Percentiles rank a stretch among this genome's conserved stretches.
phyloP scores from a whole-genome alignment of 306 rosid genomes.

The Rosa chinensis region DNA sequence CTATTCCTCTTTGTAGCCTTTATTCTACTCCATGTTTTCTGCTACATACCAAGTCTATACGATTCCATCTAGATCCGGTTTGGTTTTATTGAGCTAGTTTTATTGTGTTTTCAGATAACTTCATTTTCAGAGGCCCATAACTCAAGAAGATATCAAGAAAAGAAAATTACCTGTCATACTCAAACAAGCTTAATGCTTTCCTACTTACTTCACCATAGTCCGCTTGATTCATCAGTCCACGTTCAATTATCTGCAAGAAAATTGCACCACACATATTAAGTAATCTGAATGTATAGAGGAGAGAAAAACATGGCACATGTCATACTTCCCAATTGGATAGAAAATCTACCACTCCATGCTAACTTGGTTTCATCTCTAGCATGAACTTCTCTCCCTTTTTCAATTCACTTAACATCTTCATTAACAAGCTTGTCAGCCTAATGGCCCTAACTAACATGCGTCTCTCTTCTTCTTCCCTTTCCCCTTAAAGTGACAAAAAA shows the following conservation, averaged over 20 bases:
- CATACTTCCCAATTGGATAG: neutral
- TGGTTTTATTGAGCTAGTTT: neutral
- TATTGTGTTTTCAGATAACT: neutral
- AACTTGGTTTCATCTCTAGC: neutral
- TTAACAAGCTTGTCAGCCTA: neutral
- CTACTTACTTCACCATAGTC: slow-evolving; percentile 81
- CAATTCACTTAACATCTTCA: neutral
- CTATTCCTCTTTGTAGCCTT: neutral
- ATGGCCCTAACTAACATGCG: neutral
- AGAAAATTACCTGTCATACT: slow-evolving; percentile 72
- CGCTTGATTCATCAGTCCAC: slow-evolving; percentile 70
- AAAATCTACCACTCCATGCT: neutral
- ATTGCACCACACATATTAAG: slow-evolving; percentile 17
- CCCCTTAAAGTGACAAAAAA: neutral
- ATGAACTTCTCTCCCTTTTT: neutral
- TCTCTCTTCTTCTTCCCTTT: slow-evolving; percentile 4
- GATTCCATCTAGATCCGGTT: neutral
- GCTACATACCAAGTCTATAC: neutral
- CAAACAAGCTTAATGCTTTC: slow-evolving; percentile 72
- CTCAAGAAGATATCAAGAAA: slow-evolving; percentile 4
- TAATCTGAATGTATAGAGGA: slow-evolving; percentile 19
- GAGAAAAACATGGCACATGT: neutral
- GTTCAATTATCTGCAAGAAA: slow-evolving; percentile 60
- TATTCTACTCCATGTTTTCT: neutral
- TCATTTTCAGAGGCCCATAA: neutral